A percentile compares a stretch with the other conserved stretches of the same genome.
Evolutionary conservation across 306 rosid genomes (phyloP).

Genomic region (Cyclanthera cordifolia): DNA sequence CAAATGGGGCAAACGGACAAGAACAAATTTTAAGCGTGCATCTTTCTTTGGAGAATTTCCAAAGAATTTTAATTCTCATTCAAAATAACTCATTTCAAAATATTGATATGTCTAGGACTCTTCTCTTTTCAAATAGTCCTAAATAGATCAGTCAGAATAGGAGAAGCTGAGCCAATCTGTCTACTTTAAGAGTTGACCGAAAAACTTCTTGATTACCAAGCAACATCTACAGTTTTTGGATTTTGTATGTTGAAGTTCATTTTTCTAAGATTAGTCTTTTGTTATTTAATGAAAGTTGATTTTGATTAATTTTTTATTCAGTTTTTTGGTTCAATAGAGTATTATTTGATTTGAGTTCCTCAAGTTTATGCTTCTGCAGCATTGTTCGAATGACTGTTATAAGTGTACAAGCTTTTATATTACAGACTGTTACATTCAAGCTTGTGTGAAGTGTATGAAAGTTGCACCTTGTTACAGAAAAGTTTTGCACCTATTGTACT

Average conservation of each 20-base stretch:
- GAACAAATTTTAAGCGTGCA: too few relatives aligned
- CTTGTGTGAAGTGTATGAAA: constrained; percentile 1
- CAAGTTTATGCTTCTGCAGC: not conserved
- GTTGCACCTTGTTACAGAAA: constrained; percentile 1
- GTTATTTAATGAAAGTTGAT: not conserved
- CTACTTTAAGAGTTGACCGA: too few relatives aligned
- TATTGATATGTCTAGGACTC: too few relatives aligned
- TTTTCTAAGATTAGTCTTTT: not conserved
- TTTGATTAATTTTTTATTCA: not conserved
- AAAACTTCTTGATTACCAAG: not conserved
- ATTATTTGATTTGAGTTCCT: not conserved
- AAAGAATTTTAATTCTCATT: too few relatives aligned
- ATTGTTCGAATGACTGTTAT: not conserved
- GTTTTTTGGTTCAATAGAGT: not conserved
- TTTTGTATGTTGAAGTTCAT: not conserved
- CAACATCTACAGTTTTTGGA: not conserved
- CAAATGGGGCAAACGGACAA: too few relatives aligned
- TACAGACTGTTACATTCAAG: not conserved
- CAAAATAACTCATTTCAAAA: too few relatives aligned
- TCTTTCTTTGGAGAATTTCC: too few relatives aligned
- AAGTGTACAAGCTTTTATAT: not conserved
- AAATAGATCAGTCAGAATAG: too few relatives aligned
- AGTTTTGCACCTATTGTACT: not conserved
- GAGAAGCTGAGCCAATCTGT: too few relatives aligned
- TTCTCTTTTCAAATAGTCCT: too few relatives aligned